Conservation (phyloP, 768 basidiomycete genomes). For the Trametes cubensis region DNA sequence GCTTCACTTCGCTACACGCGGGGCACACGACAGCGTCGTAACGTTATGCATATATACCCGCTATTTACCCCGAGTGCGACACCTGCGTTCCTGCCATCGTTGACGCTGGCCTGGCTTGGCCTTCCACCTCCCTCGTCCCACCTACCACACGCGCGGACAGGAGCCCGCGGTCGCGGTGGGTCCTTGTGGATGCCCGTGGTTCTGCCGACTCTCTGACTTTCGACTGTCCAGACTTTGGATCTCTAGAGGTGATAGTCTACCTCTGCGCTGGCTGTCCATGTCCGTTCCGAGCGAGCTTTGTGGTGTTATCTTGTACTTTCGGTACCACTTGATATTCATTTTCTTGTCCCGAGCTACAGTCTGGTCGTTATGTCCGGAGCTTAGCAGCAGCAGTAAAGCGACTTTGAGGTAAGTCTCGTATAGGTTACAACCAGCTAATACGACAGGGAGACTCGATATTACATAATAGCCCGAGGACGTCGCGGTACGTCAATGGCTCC, state of each 20-base stretch:
- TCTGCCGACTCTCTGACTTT: not conserved
- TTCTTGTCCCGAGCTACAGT: not conserved
- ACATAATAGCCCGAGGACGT: no score
- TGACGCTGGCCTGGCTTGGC: not conserved
- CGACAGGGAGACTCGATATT: no score
- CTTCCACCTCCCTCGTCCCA: not conserved
- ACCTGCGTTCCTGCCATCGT: conserved; percentile 7
- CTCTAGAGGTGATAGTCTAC: not conserved
- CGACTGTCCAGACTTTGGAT: not conserved
- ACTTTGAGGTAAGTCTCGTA: no score
- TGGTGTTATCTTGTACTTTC: conserved; percentile 6
- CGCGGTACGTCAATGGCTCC: no score
- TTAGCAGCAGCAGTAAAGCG: no score
- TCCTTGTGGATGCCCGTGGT: conserved; percentile 2
- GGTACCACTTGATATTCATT: not conserved
- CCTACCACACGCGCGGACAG: conserved; percentile 9
- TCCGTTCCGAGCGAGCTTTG: not conserved
- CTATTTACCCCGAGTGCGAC: conserved; percentile 14
- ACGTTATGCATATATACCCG: conserved; percentile 16
- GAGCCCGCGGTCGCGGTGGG: conserved; percentile 10
- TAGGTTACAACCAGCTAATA: no score
- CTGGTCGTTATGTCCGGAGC: not conserved
- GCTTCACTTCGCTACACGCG: conserved; percentile 3
- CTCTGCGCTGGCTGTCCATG: not conserved
- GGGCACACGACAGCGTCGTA: conserved; percentile 22